These are phyloP conservation scores for Amniculicola lignicola DNA, from an alignment of 495 filamentous ascomycete species.

Conservation along the genomic window DNA sequence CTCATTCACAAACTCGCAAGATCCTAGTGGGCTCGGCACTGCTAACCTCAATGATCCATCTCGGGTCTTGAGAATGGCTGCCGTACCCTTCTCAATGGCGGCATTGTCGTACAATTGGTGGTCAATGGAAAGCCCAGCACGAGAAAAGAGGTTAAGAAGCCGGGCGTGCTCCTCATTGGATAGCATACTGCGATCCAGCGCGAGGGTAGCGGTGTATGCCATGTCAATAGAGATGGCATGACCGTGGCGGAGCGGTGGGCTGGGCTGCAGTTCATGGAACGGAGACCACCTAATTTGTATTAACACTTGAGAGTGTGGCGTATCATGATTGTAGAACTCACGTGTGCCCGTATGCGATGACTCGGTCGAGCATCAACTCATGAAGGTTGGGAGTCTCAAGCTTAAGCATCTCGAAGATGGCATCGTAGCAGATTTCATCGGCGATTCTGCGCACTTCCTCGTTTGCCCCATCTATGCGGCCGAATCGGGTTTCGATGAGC, in stretches of 20 bases:
- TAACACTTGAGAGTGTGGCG: no score
- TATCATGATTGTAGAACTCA: constrained; percentile 50
- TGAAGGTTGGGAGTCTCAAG: constrained; percentile 63
- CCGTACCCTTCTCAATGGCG: constrained; percentile 56
- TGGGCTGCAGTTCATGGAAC: no score
- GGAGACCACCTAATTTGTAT: no score
- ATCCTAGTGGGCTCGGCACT: constrained; percentile 56
- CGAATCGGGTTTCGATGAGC: constrained; percentile 56
- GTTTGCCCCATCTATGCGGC: constrained; percentile 50
- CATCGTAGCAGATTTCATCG: constrained; percentile 57
- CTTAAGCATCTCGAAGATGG: constrained; percentile 62
- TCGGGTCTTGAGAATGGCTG: constrained; percentile 61
- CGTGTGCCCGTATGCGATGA: constrained; percentile 67
- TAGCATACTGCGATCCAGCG: constrained; percentile 52
- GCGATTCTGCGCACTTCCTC: constrained; percentile 52
- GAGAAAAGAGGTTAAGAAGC: constrained; percentile 58
- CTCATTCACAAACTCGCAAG: constrained; percentile 59
- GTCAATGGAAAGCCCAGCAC: constrained; percentile 61
- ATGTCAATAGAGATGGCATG: constrained; percentile 67
- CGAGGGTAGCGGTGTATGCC: constrained; percentile 63
- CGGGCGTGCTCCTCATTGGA: constrained; percentile 51
- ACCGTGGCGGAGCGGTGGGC: constrained; percentile 59
- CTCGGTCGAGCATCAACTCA: constrained; percentile 60
- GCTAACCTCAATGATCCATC: constrained; percentile 59
- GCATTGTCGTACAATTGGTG: constrained; percentile 58